Conservation (phyloP, 2,329 filamentous ascomycete species). For the Pestalotiopsis sp. region DNA sequence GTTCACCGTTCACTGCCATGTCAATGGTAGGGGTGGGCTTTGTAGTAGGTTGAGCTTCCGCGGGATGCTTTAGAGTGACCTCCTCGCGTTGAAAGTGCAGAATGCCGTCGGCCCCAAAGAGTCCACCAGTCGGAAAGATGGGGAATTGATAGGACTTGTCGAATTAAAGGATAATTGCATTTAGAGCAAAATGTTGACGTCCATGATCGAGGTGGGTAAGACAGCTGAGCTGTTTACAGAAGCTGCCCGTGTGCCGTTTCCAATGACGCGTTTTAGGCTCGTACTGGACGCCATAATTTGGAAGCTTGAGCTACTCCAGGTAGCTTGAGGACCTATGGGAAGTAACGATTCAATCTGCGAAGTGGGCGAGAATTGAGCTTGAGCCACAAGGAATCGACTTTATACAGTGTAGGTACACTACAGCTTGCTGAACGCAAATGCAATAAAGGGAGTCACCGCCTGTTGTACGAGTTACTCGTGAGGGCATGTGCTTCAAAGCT, state of each 20-base stretch:
- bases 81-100: neutral
- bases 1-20: slow-evolving; percentile 22
- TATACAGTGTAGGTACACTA: no score
- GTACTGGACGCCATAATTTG: no score
- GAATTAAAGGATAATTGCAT: neutral
- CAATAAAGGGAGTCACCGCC: no score
- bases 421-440: no score
- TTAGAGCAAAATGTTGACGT: neutral
- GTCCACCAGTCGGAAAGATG: neutral
- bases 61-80: neutral
- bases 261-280: neutral
- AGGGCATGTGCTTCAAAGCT: no score
- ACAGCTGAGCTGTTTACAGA: neutral
- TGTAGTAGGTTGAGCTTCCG: neutral
- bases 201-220: neutral
- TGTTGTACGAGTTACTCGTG: no score
- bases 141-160: neutral
- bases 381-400: no score
- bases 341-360: no score
- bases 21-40: neutral
- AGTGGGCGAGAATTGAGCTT: no score
- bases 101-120: neutral
- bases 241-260: neutral
- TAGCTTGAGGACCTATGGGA: no score
- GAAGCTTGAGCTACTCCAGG: no score